Conservation (phyloP, 495 filamentous ascomycete genomes). For the Hyaloscypha bicolor region DNA sequence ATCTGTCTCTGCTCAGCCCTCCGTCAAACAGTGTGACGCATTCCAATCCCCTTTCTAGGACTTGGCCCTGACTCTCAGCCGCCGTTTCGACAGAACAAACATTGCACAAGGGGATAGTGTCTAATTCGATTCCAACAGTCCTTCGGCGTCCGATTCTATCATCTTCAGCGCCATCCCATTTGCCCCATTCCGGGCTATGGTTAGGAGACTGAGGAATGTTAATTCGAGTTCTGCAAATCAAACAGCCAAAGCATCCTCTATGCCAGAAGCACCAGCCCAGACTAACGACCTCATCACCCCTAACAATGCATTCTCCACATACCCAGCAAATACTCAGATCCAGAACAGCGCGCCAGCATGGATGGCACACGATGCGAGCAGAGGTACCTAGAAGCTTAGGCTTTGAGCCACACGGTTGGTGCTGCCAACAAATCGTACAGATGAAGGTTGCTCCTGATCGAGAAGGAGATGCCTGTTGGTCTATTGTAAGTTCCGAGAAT, state of each 20-base stretch:
- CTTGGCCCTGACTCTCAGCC: conserved; percentile 2
- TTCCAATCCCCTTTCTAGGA: conserved; percentile 27
- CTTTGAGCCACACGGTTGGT: conserved; percentile 29
- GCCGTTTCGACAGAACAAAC: conserved; percentile 23
- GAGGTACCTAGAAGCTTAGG: conserved; percentile 33
- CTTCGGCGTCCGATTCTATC: conserved; percentile 4
- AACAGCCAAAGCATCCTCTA: conserved; percentile 47
- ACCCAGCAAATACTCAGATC: conserved; percentile 51
- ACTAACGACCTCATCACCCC: conserved; percentile 47
- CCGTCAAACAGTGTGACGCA: conserved; percentile 28
- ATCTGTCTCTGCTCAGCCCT: conserved; percentile 26
- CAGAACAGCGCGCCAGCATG: conserved; percentile 42
- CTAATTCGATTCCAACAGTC: conserved; percentile 26
- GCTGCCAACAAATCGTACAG: conserved; percentile 51
- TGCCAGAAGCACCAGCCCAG: conserved; percentile 55
- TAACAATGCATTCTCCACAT: conserved; percentile 47
- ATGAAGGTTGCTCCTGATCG: conserved; percentile 37
- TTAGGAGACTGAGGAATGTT: conserved; percentile 21
- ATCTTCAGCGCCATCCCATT: conserved; percentile 7
- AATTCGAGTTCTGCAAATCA: conserved; percentile 41
- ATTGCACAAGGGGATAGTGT: conserved; percentile 26
- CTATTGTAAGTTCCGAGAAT: not conserved
- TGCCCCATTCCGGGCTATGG: conserved; percentile 35
- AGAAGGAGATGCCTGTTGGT: not conserved
- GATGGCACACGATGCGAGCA: conserved; percentile 42